Evolutionary conservation across 2,329 filamentous ascomycete species (phyloP), one percentile per base, ranked within the genome.

Genomic region (Sphaerulina musiva): DNA sequence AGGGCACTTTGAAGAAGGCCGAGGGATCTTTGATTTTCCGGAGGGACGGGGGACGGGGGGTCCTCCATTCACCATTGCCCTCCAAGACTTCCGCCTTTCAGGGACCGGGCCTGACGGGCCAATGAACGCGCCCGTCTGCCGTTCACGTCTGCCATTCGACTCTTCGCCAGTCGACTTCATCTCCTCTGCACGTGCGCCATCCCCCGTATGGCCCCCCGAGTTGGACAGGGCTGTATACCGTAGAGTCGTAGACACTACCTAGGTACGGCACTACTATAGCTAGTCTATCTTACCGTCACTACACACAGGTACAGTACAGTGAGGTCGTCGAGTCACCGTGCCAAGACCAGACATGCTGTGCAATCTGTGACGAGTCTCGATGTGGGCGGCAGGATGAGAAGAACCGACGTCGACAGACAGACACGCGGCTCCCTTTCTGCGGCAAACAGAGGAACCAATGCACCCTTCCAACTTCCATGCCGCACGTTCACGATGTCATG

Each of bases 401-500:
- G 40, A 26, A 26, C 26, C 26, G 26, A 4, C 10, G 42, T 20
- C 47, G 32, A 47, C 41, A 26, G 29, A 47, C 9, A n/a, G 9
- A 36, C 34, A n/a, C 34, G 34, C 34, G 34, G 34, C 34, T 36
- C 34, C 34, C 26, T 17, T 36, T 36, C 34, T 36, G 34, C 34
- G 10, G 53, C 26, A 23, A 44, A 46, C 12, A 39, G 42, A 45
- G 26, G 26, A 26, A 26, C 26, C 26, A 26, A 4, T 26, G 26
- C 26, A 26, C 26, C 14, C 14, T 17, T 17, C 14, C 14, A 17
- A 43, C 49, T 52, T 14, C 39, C 48, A 52, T 55, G 48, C 53
- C 53, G 53, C 53, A 51, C 46, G 34, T 45, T 49, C 50, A 14
- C 53, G 23, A 55, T 46, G 49, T 53, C 47, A 56, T 56, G 54